Base-by-base conservation (phyloP, 192 early-diverging fungal genomes). In the Diversispora eburnea region DNA sequence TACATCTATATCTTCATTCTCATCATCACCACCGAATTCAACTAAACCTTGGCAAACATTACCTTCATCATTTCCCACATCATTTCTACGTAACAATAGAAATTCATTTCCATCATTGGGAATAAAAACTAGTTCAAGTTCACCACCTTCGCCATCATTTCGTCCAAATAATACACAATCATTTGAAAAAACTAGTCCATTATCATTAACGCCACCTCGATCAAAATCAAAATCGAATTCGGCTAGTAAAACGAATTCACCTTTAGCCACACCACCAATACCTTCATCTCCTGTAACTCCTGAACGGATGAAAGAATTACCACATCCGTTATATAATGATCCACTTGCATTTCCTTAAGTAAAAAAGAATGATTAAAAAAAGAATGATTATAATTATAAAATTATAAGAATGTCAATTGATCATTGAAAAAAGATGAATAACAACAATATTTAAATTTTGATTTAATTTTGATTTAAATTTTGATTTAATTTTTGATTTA, bases 291-390 rank as follows among this genome's bases (percentile, higher is more conserved):
- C 61, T 43, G 12, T 41, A 8, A n/a, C 42, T 63, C 12, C 25
- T 9, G 42, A 63, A 8, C 42, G n/a, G 43, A 42, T 63, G 39
- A 63, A 63, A 17, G 61, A 63, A 42, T 63, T 63, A 63, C 61
- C 61, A 45, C 61, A 63, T 63, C 61, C 61, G 7, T 20, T 63
- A 33, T 63, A 63, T 17, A 63, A 63, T 6, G 61, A 33, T 33
- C 25, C 0, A 33, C 25, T 33, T 33, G 25, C 25, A 33, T 33
- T 33, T 33, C 25, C 25, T 33, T 33, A 33, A 33, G 25, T 33
- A 33, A 33, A 33, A 33, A 33, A 2, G 25, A n/a, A n/a, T n/a
- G n/a, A n/a, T n/a, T 33, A 33, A 33, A 33, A 33, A 33, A 2
- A 2, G 25, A 33, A 33, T 33, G 25, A 33, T 33, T 1, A 33